Percentiles rank a stretch among this genome's conserved stretches.
Evolutionary conservation across 768 basidiomycete species (phyloP).

Genomic region (Multifurca ochricompacta): DNA sequence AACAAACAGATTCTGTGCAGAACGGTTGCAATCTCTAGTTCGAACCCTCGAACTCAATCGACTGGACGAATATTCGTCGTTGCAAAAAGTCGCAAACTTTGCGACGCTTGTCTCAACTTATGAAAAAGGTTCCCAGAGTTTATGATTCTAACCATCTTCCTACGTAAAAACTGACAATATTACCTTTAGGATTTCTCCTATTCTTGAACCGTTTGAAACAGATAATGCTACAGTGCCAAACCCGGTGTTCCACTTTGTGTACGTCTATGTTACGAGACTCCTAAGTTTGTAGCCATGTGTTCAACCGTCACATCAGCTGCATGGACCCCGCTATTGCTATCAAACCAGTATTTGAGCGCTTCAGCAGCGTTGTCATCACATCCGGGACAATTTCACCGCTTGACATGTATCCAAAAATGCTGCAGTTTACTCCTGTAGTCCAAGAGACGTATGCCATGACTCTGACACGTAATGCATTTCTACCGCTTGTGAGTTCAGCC

Average conservation of each 20-base stretch:
- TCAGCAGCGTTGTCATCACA: constrained; percentile 96
- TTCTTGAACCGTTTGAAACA: constrained; percentile 96
- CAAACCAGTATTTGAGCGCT: constrained; percentile 95
- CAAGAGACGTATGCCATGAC: constrained; percentile 99
- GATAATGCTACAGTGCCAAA: constrained; percentile 98
- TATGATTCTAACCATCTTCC: neutral
- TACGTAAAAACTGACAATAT: neutral
- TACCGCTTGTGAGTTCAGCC: constrained; percentile 65
- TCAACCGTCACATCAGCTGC: constrained; percentile 48
- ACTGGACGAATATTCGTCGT: constrained; percentile 82
- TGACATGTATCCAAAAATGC: constrained; percentile 99
- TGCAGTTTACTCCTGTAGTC: constrained; percentile 94
- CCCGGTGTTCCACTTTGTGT: constrained; percentile 98
- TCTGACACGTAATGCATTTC: constrained; percentile 88
- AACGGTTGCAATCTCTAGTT: constrained; percentile 89
- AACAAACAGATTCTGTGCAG: constrained; percentile 79
- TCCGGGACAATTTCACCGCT: constrained; percentile 97
- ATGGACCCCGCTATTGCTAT: constrained; percentile 97
- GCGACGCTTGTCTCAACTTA: constrained; percentile 97
- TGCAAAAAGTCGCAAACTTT: constrained; percentile 94
- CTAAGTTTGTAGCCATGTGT: constrained; percentile 7
- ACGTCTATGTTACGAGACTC: constrained; percentile 23
- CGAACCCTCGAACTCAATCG: constrained; percentile 84
- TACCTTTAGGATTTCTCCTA: constrained; percentile 79
- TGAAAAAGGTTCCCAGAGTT: constrained; percentile 65